Conservation (phyloP, 106 monocot genomes). For the Dendrobium nobile region DNA sequence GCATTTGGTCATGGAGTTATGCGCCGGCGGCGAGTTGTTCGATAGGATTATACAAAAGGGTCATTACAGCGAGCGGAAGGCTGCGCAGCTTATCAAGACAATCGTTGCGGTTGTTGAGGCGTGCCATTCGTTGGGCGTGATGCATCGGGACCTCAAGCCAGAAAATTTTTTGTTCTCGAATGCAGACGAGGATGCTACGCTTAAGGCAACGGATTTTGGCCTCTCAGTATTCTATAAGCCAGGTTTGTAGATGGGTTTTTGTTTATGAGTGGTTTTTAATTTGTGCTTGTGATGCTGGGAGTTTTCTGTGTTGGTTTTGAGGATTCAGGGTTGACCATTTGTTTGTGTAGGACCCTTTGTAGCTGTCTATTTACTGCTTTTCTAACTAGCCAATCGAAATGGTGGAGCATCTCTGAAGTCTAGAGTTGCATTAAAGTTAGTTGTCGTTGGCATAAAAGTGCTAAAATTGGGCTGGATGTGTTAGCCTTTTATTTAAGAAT, state of each 20-base stretch:
- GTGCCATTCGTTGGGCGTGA: constrained; percentile 84
- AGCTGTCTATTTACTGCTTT: background rate
- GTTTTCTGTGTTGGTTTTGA: background rate
- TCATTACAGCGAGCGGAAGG: constrained; percentile 74
- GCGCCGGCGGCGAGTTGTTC: constrained; percentile 53
- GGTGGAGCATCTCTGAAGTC: background rate
- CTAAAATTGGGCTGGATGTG: background rate
- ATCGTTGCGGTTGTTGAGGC: constrained; percentile 77
- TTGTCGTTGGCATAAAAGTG: background rate
- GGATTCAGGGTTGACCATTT: background rate
- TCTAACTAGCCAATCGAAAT: background rate
- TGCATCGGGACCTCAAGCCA: constrained; percentile 88
- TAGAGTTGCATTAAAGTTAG: background rate
- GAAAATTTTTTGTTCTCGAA: constrained; percentile 76
- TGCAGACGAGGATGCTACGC: constrained; percentile 54
- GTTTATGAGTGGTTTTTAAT: background rate
- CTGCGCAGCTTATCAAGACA: constrained; percentile 65
- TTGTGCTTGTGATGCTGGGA: background rate
- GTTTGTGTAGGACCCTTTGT: background rate
- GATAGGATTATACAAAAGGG: constrained; percentile 69
- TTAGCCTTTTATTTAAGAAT: background rate
- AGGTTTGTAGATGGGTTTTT: constrained; percentile 21
- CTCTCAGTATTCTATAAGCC: constrained; percentile 83
- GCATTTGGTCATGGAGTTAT: constrained; percentile 60
- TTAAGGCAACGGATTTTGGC: constrained; percentile 85